Evolutionary conservation across 2,329 filamentous ascomycete genomes (phyloP).

Genomic region (Phyllosticta citriasiana): DNA sequence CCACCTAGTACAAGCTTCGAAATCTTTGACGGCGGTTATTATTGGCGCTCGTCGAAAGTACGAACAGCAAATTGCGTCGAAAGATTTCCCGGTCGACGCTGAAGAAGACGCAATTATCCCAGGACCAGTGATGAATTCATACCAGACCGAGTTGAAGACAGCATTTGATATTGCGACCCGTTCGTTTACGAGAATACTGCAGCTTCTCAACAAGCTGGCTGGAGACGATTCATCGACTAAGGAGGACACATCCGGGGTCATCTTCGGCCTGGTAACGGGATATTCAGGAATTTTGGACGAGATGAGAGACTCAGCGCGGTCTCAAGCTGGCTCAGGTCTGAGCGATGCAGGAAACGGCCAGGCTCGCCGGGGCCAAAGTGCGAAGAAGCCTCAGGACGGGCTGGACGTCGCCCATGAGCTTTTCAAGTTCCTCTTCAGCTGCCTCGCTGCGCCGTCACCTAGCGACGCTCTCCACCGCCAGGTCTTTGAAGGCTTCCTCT

Average conservation of each 20-base stretch:
- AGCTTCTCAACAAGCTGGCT: background rate
- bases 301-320: conserved; percentile 20
- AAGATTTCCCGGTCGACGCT: background rate
- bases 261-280: conserved; percentile 27
- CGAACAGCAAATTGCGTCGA: background rate
- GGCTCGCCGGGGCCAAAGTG: conserved; percentile 1
- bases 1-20: conserved; percentile 17
- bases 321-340: background rate
- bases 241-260: conserved; percentile 13
- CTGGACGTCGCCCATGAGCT: background rate
- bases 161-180: conserved; percentile 20
- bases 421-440: conserved; percentile 23
- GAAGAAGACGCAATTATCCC: background rate
- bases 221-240: background rate
- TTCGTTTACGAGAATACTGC: conserved; percentile 16
- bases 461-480: conserved; percentile 25
- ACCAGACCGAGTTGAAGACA: background rate
- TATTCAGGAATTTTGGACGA: conserved; percentile 26
- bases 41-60: conserved; percentile 13
- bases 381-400: background rate
- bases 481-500: conserved; percentile 36
- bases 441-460: conserved; percentile 28
- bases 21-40: conserved; percentile 19
- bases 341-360: background rate
- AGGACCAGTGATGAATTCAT: background rate